Conservation (phyloP, 495 filamentous ascomycete species). For the Hypoxylon rickii region DNA sequence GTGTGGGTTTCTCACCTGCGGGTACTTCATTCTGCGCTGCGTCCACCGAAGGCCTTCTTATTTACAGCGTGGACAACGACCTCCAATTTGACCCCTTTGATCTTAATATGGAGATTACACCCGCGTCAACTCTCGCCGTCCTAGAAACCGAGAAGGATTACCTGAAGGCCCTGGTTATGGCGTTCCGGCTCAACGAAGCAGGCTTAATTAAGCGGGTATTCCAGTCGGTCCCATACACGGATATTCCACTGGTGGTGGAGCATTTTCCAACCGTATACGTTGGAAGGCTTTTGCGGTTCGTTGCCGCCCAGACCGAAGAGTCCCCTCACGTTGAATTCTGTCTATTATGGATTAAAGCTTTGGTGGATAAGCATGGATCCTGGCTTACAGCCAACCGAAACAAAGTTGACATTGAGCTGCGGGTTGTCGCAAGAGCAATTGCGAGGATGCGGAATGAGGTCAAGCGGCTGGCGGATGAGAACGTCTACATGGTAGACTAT, state of each 20-base stretch:
- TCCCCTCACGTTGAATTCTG: constrained; percentile 93
- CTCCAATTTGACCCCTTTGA: constrained; percentile 94
- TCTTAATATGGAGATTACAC: constrained; percentile 89
- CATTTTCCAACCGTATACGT: constrained; percentile 87
- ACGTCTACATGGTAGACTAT: constrained; percentile 83
- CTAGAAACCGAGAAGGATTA: constrained; percentile 77
- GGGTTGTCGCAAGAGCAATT: constrained; percentile 76
- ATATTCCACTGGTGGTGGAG: constrained; percentile 77
- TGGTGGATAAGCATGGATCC: constrained; percentile 79
- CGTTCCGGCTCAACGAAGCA: constrained; percentile 87
- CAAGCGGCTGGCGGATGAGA: constrained; percentile 79
- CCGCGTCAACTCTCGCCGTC: constrained; percentile 74
- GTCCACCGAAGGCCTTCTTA: constrained; percentile 88
- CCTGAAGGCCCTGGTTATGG: constrained; percentile 92
- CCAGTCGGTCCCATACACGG: constrained; percentile 74
- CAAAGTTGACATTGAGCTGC: constrained; percentile 78
- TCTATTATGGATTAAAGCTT: constrained; percentile 85
- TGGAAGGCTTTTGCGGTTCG: constrained; percentile 75
- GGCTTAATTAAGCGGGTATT: constrained; percentile 81
- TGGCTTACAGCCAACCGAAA: constrained; percentile 78
- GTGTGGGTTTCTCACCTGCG: constrained; percentile 84
- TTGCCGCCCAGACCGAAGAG: constrained; percentile 86
- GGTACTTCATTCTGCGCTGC: constrained; percentile 93
- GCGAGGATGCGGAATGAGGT: constrained; percentile 75
- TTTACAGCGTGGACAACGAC: constrained; percentile 84